Evolutionary conservation across 768 basidiomycete genomes (phyloP).

Genomic region (Suillus clintonianus): DNA sequence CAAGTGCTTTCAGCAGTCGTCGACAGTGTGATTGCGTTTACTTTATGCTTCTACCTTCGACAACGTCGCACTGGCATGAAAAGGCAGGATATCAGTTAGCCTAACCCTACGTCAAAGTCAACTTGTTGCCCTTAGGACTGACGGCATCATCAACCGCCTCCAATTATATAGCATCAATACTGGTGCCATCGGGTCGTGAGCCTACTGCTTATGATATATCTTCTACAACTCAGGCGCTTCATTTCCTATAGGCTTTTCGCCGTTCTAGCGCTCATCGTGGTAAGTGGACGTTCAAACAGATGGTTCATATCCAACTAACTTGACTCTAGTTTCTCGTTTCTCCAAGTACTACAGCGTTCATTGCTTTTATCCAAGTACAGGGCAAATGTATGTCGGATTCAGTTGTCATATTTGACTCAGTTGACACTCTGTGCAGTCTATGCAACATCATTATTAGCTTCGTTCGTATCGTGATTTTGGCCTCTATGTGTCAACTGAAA

Average conservation of each 20-base stretch:
- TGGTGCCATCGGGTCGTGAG: constrained; percentile 11
- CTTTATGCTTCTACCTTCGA: constrained; percentile 14
- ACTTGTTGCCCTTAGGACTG: constrained; percentile 8
- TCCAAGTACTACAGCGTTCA: constrained; percentile 1
- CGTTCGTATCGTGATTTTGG: constrained; percentile 10
- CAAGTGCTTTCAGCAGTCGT: constrained; percentile 9
- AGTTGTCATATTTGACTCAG: neutral
- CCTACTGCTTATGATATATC: neutral
- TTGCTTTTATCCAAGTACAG: constrained; percentile 15
- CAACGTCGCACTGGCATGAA: constrained; percentile 12
- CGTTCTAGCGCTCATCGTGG: constrained; percentile 9
- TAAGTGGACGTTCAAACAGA: neutral
- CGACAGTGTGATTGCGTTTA: constrained; percentile 10
- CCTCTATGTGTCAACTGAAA: neutral
- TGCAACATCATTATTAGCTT: constrained; percentile 17
- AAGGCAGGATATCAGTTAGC: neutral
- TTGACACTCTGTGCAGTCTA: constrained; percentile 10
- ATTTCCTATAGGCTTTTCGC: constrained; percentile 6
- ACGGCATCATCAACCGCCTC: constrained; percentile 13
- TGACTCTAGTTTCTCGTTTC: constrained; percentile 6
- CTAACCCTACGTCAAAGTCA: no score
- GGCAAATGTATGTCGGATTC: constrained; percentile 12
- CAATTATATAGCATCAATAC: constrained; percentile 19
- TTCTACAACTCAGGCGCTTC: neutral
- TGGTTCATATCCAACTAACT: neutral